Evolutionary conservation across 805 yeast genomes (phyloP).

Genomic region (Pichia paraexigua): DNA sequence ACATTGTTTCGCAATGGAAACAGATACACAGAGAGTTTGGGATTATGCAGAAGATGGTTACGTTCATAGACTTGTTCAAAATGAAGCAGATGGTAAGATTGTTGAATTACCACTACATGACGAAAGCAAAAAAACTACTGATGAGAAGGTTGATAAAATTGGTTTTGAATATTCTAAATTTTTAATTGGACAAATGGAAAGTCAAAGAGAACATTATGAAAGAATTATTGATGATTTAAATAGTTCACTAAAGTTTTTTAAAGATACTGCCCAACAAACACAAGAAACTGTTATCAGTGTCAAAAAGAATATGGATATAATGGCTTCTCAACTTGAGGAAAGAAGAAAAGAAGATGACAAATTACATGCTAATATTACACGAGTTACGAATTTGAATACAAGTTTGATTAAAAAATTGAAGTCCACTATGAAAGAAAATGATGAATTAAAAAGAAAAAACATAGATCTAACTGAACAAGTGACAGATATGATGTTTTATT

Average conservation of each 20-base stretch:
- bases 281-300: background rate
- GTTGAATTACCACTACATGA: constrained; percentile 57
- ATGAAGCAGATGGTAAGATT: constrained; percentile 81
- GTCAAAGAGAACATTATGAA: constrained; percentile 81
- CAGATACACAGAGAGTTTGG: constrained; percentile 82
- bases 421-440: constrained; percentile 26
- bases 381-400: constrained; percentile 28
- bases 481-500: constrained; percentile 70
- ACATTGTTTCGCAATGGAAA: constrained; percentile 89
- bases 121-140: constrained; percentile 18
- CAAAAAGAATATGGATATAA: background rate
- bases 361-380: background rate
- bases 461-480: constrained; percentile 54
- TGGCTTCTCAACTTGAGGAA: background rate
- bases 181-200: constrained; percentile 70
- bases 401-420: constrained; percentile 35
- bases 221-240: constrained; percentile 31
- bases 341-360: background rate
- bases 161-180: constrained; percentile 77
- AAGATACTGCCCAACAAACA: constrained; percentile 1
- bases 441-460: constrained; percentile 32
- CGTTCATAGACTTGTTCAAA: constrained; percentile 78
- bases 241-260: constrained; percentile 9
- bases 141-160: constrained; percentile 44
- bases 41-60: constrained; percentile 88